Base-by-base conservation (phyloP, 352 stramenopile genomes). In the Globisporangium uncinulatum region DNA sequence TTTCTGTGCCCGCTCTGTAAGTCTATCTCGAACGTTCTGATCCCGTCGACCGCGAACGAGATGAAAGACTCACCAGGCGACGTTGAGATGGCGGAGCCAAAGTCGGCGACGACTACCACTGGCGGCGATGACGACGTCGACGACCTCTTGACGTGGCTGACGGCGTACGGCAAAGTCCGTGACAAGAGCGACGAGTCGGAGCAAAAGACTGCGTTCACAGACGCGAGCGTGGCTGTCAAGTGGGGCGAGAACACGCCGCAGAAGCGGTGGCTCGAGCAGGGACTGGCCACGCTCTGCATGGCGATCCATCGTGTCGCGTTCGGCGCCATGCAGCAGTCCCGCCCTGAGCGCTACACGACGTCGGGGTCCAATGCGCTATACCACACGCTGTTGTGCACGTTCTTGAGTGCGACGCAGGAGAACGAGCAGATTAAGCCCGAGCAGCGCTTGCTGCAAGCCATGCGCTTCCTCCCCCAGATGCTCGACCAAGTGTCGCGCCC, bases 1-100 rank as follows among this genome's bases (percentile, higher is more conserved):
- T 99, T 98, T 59, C 64, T 99, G 6, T 99, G 96, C 66, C 96
- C 96, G 4, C 67, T 98, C 24, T 99, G 96, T 79, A 98, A 99
- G 60, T 94, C 96, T 50, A 94, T 98, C n/a, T 98, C 90, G 0
- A 99, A 99, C 57, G 94, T 98, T 48, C 62, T 98, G 34, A 96
- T 99, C 65, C 96, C 96, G 15, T 83, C 74, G 32, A 81, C 73
- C 36, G 85, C 71, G 4, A 77, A 87, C 15, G 69, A 83, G 56
- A 61, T 86, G 32, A 67, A 67, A 24, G 57, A 63, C 43, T 13
- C 45, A 9, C 31, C n/a, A 19, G 31, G 19, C 24, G 43, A 59
- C 9, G 31, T n/a, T 0, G 57, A 51, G 8, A 51, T 51, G 39
- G 11, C 32, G 2, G 37, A 32, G 29, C 9, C 32, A 6, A 34